Conservation (phyloP, 108 stramenopile genomes). For the Heterococcus sp. region DNA sequence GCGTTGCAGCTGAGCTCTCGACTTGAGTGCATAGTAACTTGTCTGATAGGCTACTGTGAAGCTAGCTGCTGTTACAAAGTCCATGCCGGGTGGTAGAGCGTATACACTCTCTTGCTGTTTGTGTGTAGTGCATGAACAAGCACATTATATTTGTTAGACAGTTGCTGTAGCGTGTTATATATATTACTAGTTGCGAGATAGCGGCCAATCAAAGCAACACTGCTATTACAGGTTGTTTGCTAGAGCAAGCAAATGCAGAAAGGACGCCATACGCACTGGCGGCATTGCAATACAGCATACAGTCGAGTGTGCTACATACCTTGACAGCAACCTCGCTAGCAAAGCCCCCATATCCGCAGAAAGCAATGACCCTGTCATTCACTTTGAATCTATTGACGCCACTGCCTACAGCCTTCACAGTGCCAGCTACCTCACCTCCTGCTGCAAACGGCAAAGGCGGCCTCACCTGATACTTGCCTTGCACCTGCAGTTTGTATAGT, state of each 20-base stretch:
- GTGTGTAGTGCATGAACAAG: too few species aligned
- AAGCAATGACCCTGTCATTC: slow-evolving; percentile 4
- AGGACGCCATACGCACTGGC: too few species aligned
- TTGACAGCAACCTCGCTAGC: slow-evolving; percentile 3
- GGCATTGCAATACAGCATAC: too few species aligned
- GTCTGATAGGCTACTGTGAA: slow-evolving; percentile 21
- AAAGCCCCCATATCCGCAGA: slow-evolving; percentile 17
- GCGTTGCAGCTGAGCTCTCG: slow-evolving; percentile 2
- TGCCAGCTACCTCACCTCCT: slow-evolving; percentile 8
- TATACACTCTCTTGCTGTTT: too few species aligned
- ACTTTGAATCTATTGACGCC: slow-evolving; percentile 21
- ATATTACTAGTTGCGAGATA: too few species aligned
- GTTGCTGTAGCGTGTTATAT: too few species aligned
- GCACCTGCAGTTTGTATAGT: slow-evolving; percentile 17
- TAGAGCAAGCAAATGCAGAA: too few species aligned
- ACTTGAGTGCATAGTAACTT: slow-evolving; percentile 9
- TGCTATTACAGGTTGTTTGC: too few species aligned
- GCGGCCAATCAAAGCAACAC: too few species aligned
- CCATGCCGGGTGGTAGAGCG: slow-evolving; percentile 4
- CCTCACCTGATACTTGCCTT: slow-evolving; percentile 36
- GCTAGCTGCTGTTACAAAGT: slow-evolving; percentile 3
- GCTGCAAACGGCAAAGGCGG: slow-evolving; percentile 31
- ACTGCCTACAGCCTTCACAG: slow-evolving; percentile 8
- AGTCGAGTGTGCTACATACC: too few species aligned
- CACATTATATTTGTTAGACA: too few species aligned